Percentiles rank a stretch among this genome's conserved stretches.
These are phyloP conservation scores for Thecaphora thlaspeos DNA, from an alignment of 1,284 basidiomycete genomes.

Conservation along the genomic window DNA sequence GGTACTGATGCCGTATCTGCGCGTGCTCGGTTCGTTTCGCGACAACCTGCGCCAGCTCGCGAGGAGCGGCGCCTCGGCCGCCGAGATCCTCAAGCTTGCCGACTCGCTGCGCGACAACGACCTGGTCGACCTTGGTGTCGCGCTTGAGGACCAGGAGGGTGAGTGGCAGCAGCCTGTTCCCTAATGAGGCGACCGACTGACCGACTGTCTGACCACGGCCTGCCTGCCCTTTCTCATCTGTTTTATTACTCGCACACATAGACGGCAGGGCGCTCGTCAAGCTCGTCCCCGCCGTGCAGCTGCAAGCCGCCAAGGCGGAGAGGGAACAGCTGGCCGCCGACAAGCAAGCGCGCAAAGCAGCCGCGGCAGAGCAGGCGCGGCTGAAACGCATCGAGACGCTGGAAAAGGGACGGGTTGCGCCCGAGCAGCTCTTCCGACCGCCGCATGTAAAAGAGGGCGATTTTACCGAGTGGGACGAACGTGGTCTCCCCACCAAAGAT, in stretches of 20 bases:
- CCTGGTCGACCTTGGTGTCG: slow-evolving; percentile 86
- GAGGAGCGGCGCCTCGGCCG: slow-evolving; percentile 61
- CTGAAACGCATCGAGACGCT: slow-evolving; percentile 74
- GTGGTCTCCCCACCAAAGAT: slow-evolving; percentile 81
- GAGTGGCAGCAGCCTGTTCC: too few relatives aligned
- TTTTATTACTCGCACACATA: too few relatives aligned
- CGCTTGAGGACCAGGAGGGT: slow-evolving; percentile 79
- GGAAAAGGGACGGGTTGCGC: slow-evolving; percentile 76
- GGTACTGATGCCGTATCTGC: slow-evolving; percentile 83
- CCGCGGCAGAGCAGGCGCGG: slow-evolving; percentile 70
- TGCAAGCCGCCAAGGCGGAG: slow-evolving; percentile 82
- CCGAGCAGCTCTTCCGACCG: slow-evolving; percentile 76
- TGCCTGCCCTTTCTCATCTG: too few relatives aligned
- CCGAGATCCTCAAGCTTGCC: slow-evolving; percentile 51
- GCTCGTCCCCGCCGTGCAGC: slow-evolving; percentile 77
- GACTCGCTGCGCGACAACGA: slow-evolving; percentile 89
- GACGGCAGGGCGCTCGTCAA: slow-evolving; percentile 84
- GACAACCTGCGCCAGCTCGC: slow-evolving; percentile 83
- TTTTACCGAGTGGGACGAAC: slow-evolving; percentile 76
- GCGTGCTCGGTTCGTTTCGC: slow-evolving; percentile 82
- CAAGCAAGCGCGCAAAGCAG: slow-evolving; percentile 79
- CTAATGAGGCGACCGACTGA: too few relatives aligned
- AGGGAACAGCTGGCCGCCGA: slow-evolving; percentile 76
- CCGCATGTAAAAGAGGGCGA: slow-evolving; percentile 7
- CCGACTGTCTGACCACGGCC: too few relatives aligned